Conservation (phyloP, 139 green algal species). For the Chloropicon primus region DNA sequence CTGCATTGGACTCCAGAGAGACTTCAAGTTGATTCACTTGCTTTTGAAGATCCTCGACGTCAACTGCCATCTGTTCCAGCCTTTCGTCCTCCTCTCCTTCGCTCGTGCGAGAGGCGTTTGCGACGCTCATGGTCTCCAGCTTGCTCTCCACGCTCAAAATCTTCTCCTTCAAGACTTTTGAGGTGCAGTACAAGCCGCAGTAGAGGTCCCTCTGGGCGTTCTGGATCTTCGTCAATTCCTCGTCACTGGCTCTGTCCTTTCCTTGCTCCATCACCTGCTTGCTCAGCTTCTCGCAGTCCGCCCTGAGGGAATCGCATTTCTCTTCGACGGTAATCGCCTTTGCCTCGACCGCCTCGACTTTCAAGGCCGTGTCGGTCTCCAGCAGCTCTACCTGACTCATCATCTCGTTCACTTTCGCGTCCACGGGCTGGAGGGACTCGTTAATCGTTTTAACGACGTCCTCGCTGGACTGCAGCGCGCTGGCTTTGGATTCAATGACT, state of each 20-base stretch:
- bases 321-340: neutral
- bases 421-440: neutral
- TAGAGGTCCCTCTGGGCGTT: neutral
- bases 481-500: neutral
- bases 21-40: neutral
- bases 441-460: neutral
- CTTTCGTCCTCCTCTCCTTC: no score
- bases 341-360: neutral
- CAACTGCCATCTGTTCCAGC: neutral
- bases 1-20: neutral
- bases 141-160: neutral
- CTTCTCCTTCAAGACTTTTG: neutral
- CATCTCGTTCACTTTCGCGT: neutral
- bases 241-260: neutral
- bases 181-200: neutral
- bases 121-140: neutral
- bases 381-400: neutral
- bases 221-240: neutral
- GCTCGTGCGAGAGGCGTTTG: no score
- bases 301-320: neutral
- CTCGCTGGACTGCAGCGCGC: neutral
- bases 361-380: neutral
- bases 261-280: neutral
- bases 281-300: neutral
- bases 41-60: neutral